Evolutionary conservation across 176 grass and related monocot species (phyloP).

Genomic region (Avena insularis): DNA sequence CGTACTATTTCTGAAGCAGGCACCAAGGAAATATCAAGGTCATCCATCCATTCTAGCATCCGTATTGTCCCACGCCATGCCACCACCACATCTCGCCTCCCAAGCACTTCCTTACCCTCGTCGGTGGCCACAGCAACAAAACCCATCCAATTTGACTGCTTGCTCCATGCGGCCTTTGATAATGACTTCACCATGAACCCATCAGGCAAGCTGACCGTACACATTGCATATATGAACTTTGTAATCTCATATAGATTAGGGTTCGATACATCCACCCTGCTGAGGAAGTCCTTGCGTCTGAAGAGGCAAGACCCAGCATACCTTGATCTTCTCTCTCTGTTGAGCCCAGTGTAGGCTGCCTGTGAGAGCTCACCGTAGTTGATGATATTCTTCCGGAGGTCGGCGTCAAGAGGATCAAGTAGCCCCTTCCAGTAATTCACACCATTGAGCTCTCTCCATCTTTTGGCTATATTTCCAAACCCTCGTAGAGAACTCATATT

Average conservation of each 20-base stretch:
- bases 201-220: conserved; percentile 68
- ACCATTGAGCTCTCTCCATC: conserved; percentile 80
- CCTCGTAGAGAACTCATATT: conserved; percentile 40
- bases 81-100: conserved; percentile 81
- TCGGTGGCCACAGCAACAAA: conserved; percentile 88
- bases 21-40: conserved; percentile 73
- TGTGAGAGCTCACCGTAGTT: conserved; percentile 78
- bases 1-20: conserved; percentile 65
- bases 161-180: conserved; percentile 67
- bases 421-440: conserved; percentile 75
- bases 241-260: conserved; percentile 73
- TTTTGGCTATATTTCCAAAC: conserved; percentile 65
- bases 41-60: conserved; percentile 85
- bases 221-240: conserved; percentile 88
- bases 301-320: conserved; percentile 79
- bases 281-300: conserved; percentile 57
- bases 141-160: conserved; percentile 94
- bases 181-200: conserved; percentile 72
- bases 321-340: conserved; percentile 72
- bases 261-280: conserved; percentile 61
- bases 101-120: conserved; percentile 75
- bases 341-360: conserved; percentile 75
- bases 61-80: conserved; percentile 84
- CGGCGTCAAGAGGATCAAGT: conserved; percentile 65
- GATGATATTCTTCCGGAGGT: conserved; percentile 78